Percentiles rank a stretch among this genome's conserved stretches.
phyloP scores from a whole-genome alignment of 78 protist species.

The Dictyostelium capitatum region DNA sequence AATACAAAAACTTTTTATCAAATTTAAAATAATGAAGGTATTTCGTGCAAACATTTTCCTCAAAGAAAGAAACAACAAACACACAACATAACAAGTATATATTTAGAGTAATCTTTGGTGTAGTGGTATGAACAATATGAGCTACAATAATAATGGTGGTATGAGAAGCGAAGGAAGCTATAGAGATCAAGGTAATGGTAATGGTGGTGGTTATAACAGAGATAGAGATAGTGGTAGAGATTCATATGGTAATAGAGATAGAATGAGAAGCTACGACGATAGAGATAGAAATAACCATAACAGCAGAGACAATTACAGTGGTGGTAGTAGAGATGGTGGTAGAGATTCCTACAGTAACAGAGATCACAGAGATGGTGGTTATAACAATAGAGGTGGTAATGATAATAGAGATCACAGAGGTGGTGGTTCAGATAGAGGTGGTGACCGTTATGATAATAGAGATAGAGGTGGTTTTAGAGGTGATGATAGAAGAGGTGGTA shows the following conservation, averaged over 20 bases:
- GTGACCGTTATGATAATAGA: constrained; percentile 4
- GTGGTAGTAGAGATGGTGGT: neutral
- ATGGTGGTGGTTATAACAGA: constrained; percentile 16
- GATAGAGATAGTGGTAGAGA: neutral
- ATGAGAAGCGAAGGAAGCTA: neutral
- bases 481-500: neutral
- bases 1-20: no score
- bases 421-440: neutral
- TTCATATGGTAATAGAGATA: neutral
- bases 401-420: constrained; percentile 14
- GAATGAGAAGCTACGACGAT: neutral
- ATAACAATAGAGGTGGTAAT: neutral
- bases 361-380: neutral
- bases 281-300: neutral
- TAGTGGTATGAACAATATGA: neutral
- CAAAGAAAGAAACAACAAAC: no score
- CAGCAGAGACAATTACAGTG: neutral
- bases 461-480: neutral
- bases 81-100: no score
- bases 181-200: neutral
- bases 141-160: neutral
- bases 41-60: no score
- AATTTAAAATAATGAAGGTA: no score
- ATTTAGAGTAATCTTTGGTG: no score
- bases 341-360: neutral